Evolutionary conservation across 1,284 basidiomycete species (phyloP).

Genomic region (Athelia sp.): DNA sequence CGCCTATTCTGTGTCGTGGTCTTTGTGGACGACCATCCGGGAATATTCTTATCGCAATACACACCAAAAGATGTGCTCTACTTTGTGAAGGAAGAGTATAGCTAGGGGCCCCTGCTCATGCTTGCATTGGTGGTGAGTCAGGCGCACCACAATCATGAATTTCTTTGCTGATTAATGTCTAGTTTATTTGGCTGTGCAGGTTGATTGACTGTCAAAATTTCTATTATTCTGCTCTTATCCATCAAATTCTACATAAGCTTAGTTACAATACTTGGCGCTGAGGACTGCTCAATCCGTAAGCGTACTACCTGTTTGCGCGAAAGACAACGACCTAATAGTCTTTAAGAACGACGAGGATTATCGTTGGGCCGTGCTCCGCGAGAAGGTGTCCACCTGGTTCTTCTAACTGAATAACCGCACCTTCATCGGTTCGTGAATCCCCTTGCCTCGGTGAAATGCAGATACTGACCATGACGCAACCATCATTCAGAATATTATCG

Average conservation of each 20-base stretch:
- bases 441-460: too few relatives aligned
- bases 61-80: conserved; percentile 44
- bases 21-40: conserved; percentile 50
- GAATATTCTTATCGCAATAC: conserved; percentile 48
- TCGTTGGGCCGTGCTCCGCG: conserved; percentile 79
- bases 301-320: too few relatives aligned
- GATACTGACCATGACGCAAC: too few relatives aligned
- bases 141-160: background rate
- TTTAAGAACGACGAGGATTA: conserved; percentile 80
- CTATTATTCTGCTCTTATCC: conserved; percentile 6
- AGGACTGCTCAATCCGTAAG: conserved; percentile 72
- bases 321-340: too few relatives aligned
- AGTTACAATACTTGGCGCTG: conserved; percentile 83
- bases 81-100: conserved; percentile 42
- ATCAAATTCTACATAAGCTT: conserved; percentile 38
- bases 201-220: conserved; percentile 16
- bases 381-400: conserved; percentile 59
- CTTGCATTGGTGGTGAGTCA: conserved; percentile 53
- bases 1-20: conserved; percentile 67
- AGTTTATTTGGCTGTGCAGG: conserved; percentile 68
- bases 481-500: conserved; percentile 73
- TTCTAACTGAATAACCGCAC: conserved; percentile 81
- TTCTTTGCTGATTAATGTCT: conserved; percentile 9
- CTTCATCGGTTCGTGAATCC: conserved; percentile 63
- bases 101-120: conserved; percentile 70